phyloP scores from a whole-genome alignment of 2,329 filamentous ascomycete species.

The Aureobasidium sp. region DNA sequence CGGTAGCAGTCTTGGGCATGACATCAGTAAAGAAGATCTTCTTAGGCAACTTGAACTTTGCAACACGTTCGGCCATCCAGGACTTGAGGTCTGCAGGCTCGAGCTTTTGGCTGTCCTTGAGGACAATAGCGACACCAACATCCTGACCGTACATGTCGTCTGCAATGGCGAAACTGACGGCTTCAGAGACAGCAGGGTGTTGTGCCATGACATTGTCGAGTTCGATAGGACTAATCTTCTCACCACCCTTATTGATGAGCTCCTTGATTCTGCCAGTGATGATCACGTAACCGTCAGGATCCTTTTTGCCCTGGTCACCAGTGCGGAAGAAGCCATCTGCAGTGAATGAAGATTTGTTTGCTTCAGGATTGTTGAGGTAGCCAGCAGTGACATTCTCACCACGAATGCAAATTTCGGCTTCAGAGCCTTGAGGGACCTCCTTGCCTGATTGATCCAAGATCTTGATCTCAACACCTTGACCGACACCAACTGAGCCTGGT shows the following conservation, averaged over 20 bases:
- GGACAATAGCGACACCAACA: slow-evolving; percentile 67
- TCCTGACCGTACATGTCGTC: slow-evolving; percentile 82
- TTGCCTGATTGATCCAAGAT: slow-evolving; percentile 66
- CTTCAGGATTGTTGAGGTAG: slow-evolving; percentile 74
- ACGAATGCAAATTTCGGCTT: slow-evolving; percentile 76
- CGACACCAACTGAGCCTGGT: slow-evolving; percentile 75
- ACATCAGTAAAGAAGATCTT: slow-evolving; percentile 64
- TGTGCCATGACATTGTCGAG: slow-evolving; percentile 75
- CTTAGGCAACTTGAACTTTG: slow-evolving; percentile 81
- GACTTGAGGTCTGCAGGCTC: slow-evolving; percentile 56
- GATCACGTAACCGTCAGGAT: slow-evolving; percentile 72
- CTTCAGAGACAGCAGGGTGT: slow-evolving; percentile 66
- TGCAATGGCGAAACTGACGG: slow-evolving; percentile 74
- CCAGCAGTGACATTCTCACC: slow-evolving; percentile 80
- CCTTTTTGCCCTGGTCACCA: slow-evolving; percentile 76
- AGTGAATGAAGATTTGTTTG: slow-evolving; percentile 69
- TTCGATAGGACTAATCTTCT: slow-evolving; percentile 86
- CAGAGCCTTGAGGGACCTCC: slow-evolving; percentile 59
- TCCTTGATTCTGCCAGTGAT: slow-evolving; percentile 93
- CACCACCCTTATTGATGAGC: slow-evolving; percentile 82
- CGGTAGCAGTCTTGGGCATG: slow-evolving; percentile 90
- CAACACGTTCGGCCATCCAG: slow-evolving; percentile 64
- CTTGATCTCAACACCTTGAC: slow-evolving; percentile 73
- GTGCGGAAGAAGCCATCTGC: slow-evolving; percentile 77
- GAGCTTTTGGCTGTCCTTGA: slow-evolving; percentile 54